These are phyloP conservation scores for Lolium multiflorum DNA, from an alignment of 176 grass and related monocot genomes.

Conservation along the genomic window DNA sequence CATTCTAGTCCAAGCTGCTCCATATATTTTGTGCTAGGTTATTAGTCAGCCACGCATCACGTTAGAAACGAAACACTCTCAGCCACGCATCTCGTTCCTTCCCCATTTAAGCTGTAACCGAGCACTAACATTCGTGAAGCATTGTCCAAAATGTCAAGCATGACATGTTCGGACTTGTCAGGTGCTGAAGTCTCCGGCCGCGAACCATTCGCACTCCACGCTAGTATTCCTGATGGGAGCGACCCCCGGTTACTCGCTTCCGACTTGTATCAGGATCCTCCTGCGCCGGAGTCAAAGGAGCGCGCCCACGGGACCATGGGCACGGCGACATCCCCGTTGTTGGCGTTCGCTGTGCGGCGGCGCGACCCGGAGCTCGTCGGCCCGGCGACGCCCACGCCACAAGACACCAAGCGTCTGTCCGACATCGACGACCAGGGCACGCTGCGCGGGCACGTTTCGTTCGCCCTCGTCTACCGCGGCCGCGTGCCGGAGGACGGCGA, in stretches of 20 bases:
- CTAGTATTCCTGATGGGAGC: background rate
- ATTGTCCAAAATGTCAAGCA: background rate
- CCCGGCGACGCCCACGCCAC: constrained; percentile 30
- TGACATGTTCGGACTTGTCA: background rate
- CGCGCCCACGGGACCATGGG: too few relatives aligned
- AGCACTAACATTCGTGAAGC: background rate
- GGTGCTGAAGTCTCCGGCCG: background rate
- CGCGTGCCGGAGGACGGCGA: background rate
- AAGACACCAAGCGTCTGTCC: constrained; percentile 51
- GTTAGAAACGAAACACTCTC: too few relatives aligned
- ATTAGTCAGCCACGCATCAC: too few relatives aligned
- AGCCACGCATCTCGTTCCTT: too few relatives aligned
- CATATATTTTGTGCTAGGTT: too few relatives aligned
- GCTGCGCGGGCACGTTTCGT: background rate
- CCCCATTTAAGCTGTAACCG: too few relatives aligned
- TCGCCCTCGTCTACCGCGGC: constrained; percentile 44
- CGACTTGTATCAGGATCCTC: too few relatives aligned
- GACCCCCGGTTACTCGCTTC: too few relatives aligned
- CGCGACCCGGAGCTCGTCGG: constrained; percentile 21
- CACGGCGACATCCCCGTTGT: background rate
- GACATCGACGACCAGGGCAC: constrained; percentile 64
- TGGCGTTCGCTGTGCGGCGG: constrained; percentile 46
- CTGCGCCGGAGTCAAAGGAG: too few relatives aligned
- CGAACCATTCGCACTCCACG: background rate
- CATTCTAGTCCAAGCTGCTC: too few relatives aligned